Base-by-base conservation (phyloP, 2,329 filamentous ascomycete species). In the Tympanopsis confertula region DNA sequence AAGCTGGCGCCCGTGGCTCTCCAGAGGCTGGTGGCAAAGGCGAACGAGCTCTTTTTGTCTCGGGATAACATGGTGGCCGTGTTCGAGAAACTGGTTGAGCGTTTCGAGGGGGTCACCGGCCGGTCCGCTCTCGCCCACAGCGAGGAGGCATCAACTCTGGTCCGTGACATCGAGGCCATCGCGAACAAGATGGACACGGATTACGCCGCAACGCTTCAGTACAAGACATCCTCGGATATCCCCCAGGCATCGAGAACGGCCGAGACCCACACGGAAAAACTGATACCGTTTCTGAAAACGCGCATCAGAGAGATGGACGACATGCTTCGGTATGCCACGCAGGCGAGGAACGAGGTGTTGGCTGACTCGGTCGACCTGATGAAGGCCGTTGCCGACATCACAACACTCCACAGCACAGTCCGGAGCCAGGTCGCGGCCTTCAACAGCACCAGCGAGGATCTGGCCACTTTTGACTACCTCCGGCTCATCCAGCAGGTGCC, bases 151-250 rank as follows among this genome's bases (percentile, higher is more conserved):
- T 58, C 65, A 17, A 77, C 82, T 43, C 64, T 94, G 5, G 66
- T 91, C 36, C 74, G 86, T 43, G 91, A 96, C 54, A 86, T 96
- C 32, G 81, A 89, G 52, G 82, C 85, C 0, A 69, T 96, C 39
- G 79, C 80, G 37, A 86, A 78, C 49, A 95, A 95, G 59, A 83
- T 98, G 36, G 78, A 80, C 35, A 84, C 81, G 4, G 91, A 96
- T 57, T 85, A 86, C 51, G 81, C 87, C 47, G 80, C 85, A 45
- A 76, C 86, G 10, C 64, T 86, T 33, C 69, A 72, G 4, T 79
- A 87, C 44, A 74, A 75, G 44, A 78, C 78, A 29, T 64, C 78
- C 47, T 63, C 66, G 26, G 75, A 77, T 44, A 51, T 78, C 13
- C 62, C 68, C 1, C 74, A 78, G 48, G 74, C 70, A 5, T 80